phyloP scores from a whole-genome alignment of 2,329 filamentous ascomycete species.

The Calonectria hawksworthii region DNA sequence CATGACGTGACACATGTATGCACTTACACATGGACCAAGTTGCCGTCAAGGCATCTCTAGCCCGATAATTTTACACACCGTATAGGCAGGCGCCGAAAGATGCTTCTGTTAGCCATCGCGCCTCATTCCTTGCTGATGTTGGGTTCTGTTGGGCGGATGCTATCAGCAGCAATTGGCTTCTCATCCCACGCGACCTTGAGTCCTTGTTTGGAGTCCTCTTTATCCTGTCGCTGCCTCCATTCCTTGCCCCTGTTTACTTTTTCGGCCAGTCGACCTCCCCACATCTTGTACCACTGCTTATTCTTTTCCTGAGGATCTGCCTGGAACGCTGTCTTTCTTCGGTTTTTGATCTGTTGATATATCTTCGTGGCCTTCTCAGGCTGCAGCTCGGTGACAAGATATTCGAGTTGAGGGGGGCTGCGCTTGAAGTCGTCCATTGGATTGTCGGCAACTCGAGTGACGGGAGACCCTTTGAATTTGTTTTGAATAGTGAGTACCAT shows the following conservation, averaged over 20 bases:
- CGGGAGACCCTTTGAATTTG: conserved; percentile 75
- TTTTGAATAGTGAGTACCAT: conserved; percentile 82
- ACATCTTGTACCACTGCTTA: conserved; percentile 62
- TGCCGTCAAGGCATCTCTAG: background rate
- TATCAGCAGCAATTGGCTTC: conserved; percentile 32
- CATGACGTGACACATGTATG: background rate
- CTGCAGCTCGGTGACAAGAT: conserved; percentile 76
- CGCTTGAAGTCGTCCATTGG: background rate
- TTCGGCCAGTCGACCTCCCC: conserved; percentile 55
- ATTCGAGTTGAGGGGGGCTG: conserved; percentile 79
- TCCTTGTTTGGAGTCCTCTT: conserved; percentile 62
- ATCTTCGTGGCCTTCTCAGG: conserved; percentile 60
- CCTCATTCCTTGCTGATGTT: background rate
- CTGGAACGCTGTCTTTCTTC: conserved; percentile 65
- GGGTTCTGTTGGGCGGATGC: background rate
- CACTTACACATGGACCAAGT: background rate
- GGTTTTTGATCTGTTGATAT: conserved; percentile 69
- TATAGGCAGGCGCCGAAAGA: background rate
- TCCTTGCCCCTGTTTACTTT: conserved; percentile 67
- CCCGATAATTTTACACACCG: background rate
- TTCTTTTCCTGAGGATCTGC: conserved; percentile 58
- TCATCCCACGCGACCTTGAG: conserved; percentile 63
- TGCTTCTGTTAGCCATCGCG: background rate
- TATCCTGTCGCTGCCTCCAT: conserved; percentile 69
- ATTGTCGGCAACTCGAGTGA: conserved; percentile 68